Evolutionary conservation across 108 stramenopile genomes (phyloP), one percentile per base, ranked within the genome.

Genomic region (Pseudonitzschia multistriata): DNA sequence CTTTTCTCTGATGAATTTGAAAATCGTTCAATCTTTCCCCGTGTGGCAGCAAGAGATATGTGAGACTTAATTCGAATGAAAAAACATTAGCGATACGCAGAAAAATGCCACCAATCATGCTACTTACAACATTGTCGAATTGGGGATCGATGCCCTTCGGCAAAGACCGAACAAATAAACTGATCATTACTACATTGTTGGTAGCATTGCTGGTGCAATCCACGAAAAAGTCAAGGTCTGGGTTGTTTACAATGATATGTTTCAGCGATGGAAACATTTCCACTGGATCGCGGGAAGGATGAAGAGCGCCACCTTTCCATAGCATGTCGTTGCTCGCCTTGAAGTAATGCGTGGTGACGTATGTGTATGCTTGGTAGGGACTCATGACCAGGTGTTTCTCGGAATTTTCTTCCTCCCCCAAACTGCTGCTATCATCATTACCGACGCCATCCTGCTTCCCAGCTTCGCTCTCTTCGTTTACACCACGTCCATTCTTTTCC

Each of bases 151-250:
- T 75, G 11, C 84, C 85, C 47, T 74, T 64, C 24, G 90, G 81
- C 25, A 87, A 60, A n/a, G 85, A 82, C 17, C 90, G 66, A 25
- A 83, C 90, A 78, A 71, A 81, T 3, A 88, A 72, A 28, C 40
- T 28, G 45, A 85, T 68, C 17, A 68, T 49, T 34, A 73, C 76
- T 21, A 74, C 56, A 29, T 53, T 67, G 42, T 67, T 40, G 13
- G 24, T 27, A 21, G 53, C 66, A 49, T 61, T 66, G 48, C 37
- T 40, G 7, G 37, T 64, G 13, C 71, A 70, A 15, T 66, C 21
- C n/a, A 85, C 72, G 30, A 88, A 79, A 49, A 91, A 91, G 48
- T 88, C 76, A 10, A 78, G 62, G 34, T 85, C 76, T n/a, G 87
- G 75, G 67, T 88, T 67, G n/a, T 39, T 37, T 33, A 72, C 72